Evolutionary conservation across 305 asterid species (phyloP), one percentile per base, ranked within the genome.

Genomic region (Fraxinus velutina): DNA sequence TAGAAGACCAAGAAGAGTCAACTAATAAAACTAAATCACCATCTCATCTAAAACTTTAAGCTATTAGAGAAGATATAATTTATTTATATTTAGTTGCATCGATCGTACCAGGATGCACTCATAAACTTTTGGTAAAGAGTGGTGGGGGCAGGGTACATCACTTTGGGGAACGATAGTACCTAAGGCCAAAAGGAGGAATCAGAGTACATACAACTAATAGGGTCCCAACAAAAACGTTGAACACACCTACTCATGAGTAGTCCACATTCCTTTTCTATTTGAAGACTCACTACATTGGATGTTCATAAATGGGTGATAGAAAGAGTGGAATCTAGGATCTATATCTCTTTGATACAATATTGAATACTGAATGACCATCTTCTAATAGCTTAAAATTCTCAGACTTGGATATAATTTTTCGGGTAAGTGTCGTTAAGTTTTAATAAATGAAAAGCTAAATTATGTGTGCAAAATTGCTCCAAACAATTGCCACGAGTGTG

Each of bases 1-100:
- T 30, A 22, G 73, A 76, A 73, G 50, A 82, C 57, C 60, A 57
- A 81, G 64, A 74, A 44, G 32, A 27, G 39, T 64, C 33, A 64
- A 64, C 73, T 0, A 64, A 24, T 24, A 24, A 64, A 64, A 10
- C 34, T 24, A 22, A 22, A 64, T 62, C 24, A 55, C 29, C 29
- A 19, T 57, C 13, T 57, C 70, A 57, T 57, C 70, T 7, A 57
- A 57, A 57, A 57, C 70, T 19, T 57, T 19, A 57, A 19, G 70
- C 70, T 57, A 57, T 19, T 57, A 21, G 29, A 57, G 30, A 57
- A 19, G 70, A 57, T 21, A 19, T 6, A 21, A 57, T 57, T 57
- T 57, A 57, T 21, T 57, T 57, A 21, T 57, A 57, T 57, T 7
- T 57, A 57, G 13, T 57, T 57, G 66, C 68, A 7, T 57, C 13